Percentiles rank a stretch among this genome's conserved stretches.
These are phyloP conservation scores for Ceratocystis eucalypticola DNA, from an alignment of 2,329 filamentous ascomycete genomes.

Conservation along the genomic window DNA sequence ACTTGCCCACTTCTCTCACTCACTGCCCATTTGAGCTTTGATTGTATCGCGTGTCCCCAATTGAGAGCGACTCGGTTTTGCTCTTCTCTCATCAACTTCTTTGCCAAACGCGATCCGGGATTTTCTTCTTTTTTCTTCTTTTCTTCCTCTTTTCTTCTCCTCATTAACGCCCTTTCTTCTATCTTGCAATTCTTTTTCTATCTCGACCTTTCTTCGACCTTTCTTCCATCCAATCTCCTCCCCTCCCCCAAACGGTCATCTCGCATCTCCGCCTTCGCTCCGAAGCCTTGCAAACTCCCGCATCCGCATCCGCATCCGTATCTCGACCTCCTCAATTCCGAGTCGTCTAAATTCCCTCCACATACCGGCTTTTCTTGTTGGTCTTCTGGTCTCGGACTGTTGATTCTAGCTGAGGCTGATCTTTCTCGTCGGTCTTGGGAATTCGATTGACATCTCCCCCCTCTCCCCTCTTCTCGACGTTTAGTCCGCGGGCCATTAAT, in stretches of 20 bases:
- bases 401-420: too few species aligned
- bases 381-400: too few species aligned
- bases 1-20: not conserved
- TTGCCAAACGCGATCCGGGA: constrained; percentile 12
- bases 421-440: too few species aligned
- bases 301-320: not conserved
- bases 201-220: not conserved
- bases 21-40: too few species aligned
- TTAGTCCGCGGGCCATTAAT: constrained; percentile 19
- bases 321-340: constrained; percentile 23
- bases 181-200: not conserved
- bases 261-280: too few species aligned
- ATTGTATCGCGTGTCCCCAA: constrained; percentile 16
- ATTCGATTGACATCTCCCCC: too few species aligned
- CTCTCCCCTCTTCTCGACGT: constrained; percentile 15
- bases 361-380: too few species aligned
- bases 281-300: too few species aligned
- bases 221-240: not conserved
- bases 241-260: too few species aligned
- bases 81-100: constrained; percentile 7
- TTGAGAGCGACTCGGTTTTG: constrained; percentile 10
- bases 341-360: not conserved
- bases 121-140: not conserved
- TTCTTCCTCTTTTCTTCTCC: constrained; percentile 1
- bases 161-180: not conserved